Base-by-base conservation (phyloP, 352 stramenopile genomes). In the Nothophytophthora sp. region DNA sequence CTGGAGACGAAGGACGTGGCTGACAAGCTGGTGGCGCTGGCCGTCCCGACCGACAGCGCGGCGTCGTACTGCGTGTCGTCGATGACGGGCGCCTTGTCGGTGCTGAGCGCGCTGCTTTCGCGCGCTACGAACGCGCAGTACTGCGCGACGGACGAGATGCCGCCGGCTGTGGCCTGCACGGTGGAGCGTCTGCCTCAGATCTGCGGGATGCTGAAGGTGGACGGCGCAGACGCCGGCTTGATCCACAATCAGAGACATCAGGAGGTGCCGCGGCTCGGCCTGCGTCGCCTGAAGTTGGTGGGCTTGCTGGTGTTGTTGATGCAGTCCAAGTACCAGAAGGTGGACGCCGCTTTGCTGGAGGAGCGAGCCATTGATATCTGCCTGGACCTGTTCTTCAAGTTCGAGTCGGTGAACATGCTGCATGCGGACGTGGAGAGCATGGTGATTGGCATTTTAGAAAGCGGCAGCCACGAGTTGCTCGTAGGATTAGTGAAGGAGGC, bases 381-480 rank as follows among this genome's bases (percentile, higher is more conserved):
- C 37, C 44, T 95, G 46, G 79, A 93, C 43, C 64, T 95, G 49
- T 95, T 95, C 51, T 95, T 95, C 63, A 72, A 85, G 62, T 95
- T 95, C 52, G 82, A 93, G 45, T 88, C 68, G 36, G 82, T 92
- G 37, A 95, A 93, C 63, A 91, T 95, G 79, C 74, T 95, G 1
- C 85, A 95, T 43, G 73, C 85, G 1, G 82, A 95, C 33, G 72
- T 95, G 18, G 85, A 95, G 57, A 91, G 72, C 65, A 90, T 95
- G 76, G 69, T 93, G 23, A 74, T 92, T 29, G 81, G 82, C 16
- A 83, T 95, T 40, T 72, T 95, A 46, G 83, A 92, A 63, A 88
- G 76, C 53, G 83, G 81, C 24, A 83, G 85, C 39, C 69, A 77
- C 35, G 81, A 92, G 49, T 57, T 93, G 30, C 67, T 92, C 39